phyloP scores from a whole-genome alignment of 352 stramenopile genomes.

The Globisporangium uncinulatum region DNA sequence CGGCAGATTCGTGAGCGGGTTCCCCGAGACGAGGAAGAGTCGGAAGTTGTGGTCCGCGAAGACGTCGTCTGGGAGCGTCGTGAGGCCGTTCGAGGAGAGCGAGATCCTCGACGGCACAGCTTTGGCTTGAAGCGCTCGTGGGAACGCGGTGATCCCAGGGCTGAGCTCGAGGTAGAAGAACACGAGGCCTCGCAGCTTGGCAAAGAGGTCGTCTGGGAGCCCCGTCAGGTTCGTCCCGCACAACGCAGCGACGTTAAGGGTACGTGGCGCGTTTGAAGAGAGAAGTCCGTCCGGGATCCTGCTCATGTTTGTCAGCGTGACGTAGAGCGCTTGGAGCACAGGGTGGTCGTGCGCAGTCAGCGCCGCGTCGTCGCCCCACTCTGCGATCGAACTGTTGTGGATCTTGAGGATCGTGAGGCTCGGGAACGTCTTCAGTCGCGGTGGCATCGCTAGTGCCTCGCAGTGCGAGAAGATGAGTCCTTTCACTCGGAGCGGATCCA shows the following conservation, averaged over 20 bases:
- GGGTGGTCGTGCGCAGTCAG: constrained; percentile 1
- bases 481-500: not conserved
- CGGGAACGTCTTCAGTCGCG: constrained; percentile 3
- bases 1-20: constrained; percentile 8
- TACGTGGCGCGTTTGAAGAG: constrained; percentile 1
- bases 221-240: constrained; percentile 14
- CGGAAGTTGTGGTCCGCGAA: constrained; percentile 1
- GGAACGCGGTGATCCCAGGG: constrained; percentile 7
- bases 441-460: constrained; percentile 7
- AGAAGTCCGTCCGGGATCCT: constrained; percentile 6
- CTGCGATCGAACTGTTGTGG: constrained; percentile 16
- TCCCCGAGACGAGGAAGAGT: constrained; percentile 7
- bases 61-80: not conserved
- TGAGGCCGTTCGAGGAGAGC: not conserved
- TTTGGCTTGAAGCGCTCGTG: not conserved
- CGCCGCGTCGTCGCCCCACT: constrained; percentile 8
- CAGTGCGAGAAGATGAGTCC: constrained; percentile 15
- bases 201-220: constrained; percentile 9
- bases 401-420: constrained; percentile 16
- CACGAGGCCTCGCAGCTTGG: constrained; percentile 2
- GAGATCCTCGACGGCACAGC: not conserved
- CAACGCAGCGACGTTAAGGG: constrained; percentile 7
- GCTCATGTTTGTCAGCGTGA: constrained; percentile 3
- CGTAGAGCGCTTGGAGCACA: not conserved
- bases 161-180: constrained; percentile 11